Evolutionary conservation across 306 rosid species (phyloP).

Genomic region (peach (Prunus persica)): DNA sequence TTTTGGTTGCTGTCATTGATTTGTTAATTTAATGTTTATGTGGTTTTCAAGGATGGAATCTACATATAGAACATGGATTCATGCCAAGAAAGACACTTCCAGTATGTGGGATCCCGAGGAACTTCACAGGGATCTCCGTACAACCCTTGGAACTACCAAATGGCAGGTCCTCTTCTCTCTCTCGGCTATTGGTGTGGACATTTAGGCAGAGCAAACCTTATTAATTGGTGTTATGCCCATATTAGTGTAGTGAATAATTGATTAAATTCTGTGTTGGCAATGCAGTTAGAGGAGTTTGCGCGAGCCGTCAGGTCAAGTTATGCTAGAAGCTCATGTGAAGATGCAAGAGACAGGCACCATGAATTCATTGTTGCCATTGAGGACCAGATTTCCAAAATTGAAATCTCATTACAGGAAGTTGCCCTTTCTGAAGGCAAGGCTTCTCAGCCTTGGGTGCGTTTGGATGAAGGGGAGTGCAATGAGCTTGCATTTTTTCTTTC

Average conservation of each 20-base stretch:
- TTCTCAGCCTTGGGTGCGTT: constrained; percentile 64
- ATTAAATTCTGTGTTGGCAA: constrained; percentile 25
- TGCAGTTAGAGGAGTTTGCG: constrained; percentile 88
- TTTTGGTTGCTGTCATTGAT: constrained; percentile 17
- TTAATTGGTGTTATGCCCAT: neutral
- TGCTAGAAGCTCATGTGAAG: constrained; percentile 47
- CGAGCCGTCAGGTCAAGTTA: constrained; percentile 70
- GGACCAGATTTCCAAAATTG: constrained; percentile 53
- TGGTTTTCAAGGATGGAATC: constrained; percentile 80
- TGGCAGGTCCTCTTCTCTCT: constrained; percentile 68
- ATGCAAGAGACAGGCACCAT: constrained; percentile 65
- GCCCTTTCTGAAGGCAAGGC: constrained; percentile 46
- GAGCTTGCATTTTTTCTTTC: constrained; percentile 87
- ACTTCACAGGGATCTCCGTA: constrained; percentile 70
- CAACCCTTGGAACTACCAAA: constrained; percentile 87
- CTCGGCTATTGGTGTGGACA: neutral
- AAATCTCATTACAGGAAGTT: constrained; percentile 48
- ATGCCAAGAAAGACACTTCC: constrained; percentile 51
- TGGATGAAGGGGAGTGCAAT: constrained; percentile 77
- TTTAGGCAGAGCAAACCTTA: neutral
- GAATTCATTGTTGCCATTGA: constrained; percentile 65
- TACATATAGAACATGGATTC: constrained; percentile 72
- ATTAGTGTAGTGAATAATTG: constrained; percentile 14
- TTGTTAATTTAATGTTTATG: constrained; percentile 1
- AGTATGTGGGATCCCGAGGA: constrained; percentile 65